Conservation (phyloP, 345 rosid genomes). For the Eucalyptus pumila region DNA sequence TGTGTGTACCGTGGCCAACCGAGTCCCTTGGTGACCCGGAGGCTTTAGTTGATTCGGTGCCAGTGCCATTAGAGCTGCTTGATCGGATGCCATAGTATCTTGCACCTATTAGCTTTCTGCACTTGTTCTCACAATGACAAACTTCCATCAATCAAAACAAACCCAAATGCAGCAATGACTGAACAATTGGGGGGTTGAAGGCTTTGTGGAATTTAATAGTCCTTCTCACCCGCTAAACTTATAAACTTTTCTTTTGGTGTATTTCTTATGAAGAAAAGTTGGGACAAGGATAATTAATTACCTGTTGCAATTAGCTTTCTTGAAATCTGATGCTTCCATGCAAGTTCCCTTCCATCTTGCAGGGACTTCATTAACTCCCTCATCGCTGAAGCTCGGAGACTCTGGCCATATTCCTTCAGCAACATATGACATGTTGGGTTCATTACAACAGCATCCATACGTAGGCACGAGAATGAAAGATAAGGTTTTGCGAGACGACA, state of each 20-base stretch:
- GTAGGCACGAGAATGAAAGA: background rate
- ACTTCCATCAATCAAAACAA: background rate
- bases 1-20: conserved; percentile 60
- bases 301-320: conserved; percentile 58
- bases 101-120: conserved; percentile 62
- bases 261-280: background rate
- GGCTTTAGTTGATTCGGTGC: background rate
- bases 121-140: background rate
- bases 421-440: background rate
- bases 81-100: conserved; percentile 20
- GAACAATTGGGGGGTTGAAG: background rate
- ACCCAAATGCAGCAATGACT: background rate
- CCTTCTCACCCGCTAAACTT: background rate
- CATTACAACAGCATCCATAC: background rate
- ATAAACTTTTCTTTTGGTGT: background rate
- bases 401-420: conserved; percentile 55
- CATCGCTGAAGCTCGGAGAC: conserved; percentile 50
- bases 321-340: conserved; percentile 47
- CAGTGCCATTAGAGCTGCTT: background rate
- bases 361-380: conserved; percentile 43
- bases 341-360: conserved; percentile 58
- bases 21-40: conserved; percentile 40
- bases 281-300: background rate
- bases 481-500: background rate
- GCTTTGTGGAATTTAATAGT: background rate